Evolutionary conservation across 2,329 filamentous ascomycete species (phyloP).

Genomic region (Juglanconis juglandina): DNA sequence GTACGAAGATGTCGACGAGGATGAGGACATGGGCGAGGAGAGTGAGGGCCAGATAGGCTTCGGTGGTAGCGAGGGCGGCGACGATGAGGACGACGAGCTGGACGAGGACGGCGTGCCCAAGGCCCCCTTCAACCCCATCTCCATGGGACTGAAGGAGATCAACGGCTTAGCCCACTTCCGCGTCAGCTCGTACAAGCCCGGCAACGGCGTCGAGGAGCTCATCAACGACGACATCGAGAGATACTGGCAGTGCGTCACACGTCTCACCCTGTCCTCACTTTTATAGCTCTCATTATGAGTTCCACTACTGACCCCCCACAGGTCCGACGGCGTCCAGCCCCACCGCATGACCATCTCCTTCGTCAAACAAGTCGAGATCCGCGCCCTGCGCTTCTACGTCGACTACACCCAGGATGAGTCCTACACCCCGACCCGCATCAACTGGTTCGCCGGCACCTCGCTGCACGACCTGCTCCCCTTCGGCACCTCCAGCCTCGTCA

Average conservation of each 20-base stretch:
- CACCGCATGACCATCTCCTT: conserved; percentile 79
- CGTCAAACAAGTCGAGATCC: conserved; percentile 76
- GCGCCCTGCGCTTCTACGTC: conserved; percentile 76
- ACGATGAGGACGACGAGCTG: conserved; percentile 10
- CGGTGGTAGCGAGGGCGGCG: conserved; percentile 2
- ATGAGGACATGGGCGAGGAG: conserved; percentile 4
- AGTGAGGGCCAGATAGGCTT: neutral
- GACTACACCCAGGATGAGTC: conserved; percentile 93
- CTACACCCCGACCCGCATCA: conserved; percentile 91
- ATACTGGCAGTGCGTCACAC: conserved; percentile 69
- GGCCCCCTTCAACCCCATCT: conserved; percentile 48
- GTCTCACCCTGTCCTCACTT: no score
- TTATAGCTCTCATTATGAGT: neutral
- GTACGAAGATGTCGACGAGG: conserved; percentile 19
- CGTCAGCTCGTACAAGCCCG: conserved; percentile 76
- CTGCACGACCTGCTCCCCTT: conserved; percentile 91
- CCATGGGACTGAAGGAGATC: conserved; percentile 71
- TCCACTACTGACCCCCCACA: conserved; percentile 26
- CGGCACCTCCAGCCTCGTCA: conserved; percentile 71
- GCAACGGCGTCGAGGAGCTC: conserved; percentile 73
- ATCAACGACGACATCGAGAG: conserved; percentile 68
- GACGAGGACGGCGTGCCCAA: conserved; percentile 1
- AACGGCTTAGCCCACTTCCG: conserved; percentile 81
- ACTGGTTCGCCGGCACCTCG: conserved; percentile 84
- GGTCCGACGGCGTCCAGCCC: conserved; percentile 79